A percentile compares a stretch with the other conserved stretches of the same genome.
Conservation (phyloP, 2,329 filamentous ascomycete species). For the Colletotrichum sp. region DNA sequence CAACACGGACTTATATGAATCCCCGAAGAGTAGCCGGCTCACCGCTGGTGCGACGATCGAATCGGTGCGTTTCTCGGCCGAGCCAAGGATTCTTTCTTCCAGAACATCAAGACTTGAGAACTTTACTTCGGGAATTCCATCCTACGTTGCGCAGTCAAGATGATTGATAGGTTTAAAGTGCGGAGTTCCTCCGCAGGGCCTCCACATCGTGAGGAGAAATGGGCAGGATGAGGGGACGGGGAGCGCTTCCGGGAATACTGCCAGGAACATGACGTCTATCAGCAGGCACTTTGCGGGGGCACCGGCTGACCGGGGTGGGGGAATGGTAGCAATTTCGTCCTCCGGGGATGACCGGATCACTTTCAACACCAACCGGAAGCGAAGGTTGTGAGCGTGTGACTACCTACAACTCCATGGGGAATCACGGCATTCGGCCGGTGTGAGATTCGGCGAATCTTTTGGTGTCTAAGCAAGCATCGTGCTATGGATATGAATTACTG, state of each 20-base stretch:
- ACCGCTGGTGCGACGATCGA: not conserved
- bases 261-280: not conserved
- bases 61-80: not conserved
- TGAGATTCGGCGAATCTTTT: not conserved
- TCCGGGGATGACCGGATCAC: not conserved
- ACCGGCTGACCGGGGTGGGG: not conserved
- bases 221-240: not conserved
- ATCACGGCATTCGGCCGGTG: not conserved
- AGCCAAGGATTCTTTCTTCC: not conserved
- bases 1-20: not conserved
- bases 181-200: not conserved
- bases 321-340: not conserved
- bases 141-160: not conserved
- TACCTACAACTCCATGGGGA: not conserved
- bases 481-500: not conserved
- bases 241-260: not conserved
- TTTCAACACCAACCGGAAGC: not conserved
- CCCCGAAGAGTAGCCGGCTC: slow-evolving; percentile 1
- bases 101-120: not conserved
- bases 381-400: not conserved
- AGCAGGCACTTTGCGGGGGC: not conserved
- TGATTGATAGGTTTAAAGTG: not conserved
- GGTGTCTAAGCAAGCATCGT: not conserved
- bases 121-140: not conserved
- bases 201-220: not conserved